phyloP scores from a whole-genome alignment of 2,329 filamentous ascomycete genomes.

The Fusarium haematococcum region DNA sequence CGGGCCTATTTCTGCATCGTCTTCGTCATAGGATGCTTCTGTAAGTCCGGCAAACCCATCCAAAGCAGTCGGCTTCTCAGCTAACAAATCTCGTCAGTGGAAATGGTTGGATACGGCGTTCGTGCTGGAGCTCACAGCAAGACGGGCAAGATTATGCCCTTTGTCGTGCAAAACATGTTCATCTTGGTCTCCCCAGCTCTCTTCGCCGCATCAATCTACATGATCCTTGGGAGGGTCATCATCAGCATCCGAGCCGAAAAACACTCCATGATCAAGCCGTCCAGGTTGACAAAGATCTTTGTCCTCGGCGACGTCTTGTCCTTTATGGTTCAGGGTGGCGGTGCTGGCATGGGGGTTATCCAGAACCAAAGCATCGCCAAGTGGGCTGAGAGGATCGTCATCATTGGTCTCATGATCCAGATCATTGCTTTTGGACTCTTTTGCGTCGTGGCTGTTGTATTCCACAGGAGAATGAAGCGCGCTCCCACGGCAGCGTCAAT shows the following conservation, averaged over 20 bases:
- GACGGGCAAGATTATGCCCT: background rate
- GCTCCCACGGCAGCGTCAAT: background rate
- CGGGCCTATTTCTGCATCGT: background rate
- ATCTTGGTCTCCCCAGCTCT: background rate
- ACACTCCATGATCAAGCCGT: background rate
- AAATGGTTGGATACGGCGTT: background rate
- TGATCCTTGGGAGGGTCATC: background rate
- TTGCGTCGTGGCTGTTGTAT: background rate
- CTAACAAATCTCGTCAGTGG: background rate
- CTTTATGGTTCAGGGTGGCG: background rate
- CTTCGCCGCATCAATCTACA: background rate
- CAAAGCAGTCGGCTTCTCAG: too few species aligned
- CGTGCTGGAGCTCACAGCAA: background rate
- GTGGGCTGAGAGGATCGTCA: background rate
- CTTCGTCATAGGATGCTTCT: background rate
- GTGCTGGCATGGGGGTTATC: background rate
- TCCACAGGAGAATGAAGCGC: background rate
- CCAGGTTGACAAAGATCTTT: background rate
- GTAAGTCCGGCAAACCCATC: background rate
- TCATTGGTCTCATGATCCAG: background rate
- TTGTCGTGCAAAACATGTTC: background rate
- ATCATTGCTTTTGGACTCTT: background rate
- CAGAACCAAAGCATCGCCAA: background rate
- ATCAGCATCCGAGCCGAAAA: background rate
- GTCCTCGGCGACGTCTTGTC: background rate